These are phyloP conservation scores for Irineochytrium annulatum DNA, from an alignment of 192 early-diverging fungal genomes.

Conservation along the genomic window DNA sequence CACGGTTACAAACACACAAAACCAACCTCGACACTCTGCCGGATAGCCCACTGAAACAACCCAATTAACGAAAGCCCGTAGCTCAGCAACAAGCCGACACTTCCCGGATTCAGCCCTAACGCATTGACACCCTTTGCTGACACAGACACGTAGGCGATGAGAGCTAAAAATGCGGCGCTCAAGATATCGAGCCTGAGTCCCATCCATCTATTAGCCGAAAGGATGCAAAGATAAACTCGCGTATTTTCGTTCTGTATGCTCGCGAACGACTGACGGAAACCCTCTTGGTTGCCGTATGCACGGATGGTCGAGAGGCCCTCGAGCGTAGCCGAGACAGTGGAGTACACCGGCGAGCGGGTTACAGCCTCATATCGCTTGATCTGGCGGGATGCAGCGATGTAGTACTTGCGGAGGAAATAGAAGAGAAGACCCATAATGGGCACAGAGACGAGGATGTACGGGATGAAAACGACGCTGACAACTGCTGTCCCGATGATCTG, in stretches of 20 bases:
- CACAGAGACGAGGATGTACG: slow-evolving; percentile 52
- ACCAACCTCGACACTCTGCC: slow-evolving; percentile 42
- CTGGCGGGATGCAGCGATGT: slow-evolving; percentile 55
- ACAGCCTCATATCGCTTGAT: slow-evolving; percentile 67
- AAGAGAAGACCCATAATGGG: slow-evolving; percentile 43
- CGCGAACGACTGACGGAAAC: slow-evolving; percentile 52
- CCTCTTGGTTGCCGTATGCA: slow-evolving; percentile 50
- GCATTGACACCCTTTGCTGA: slow-evolving; percentile 33
- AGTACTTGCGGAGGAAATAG: slow-evolving; percentile 43
- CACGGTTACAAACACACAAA: too few relatives aligned
- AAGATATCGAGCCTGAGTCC: slow-evolving; percentile 51
- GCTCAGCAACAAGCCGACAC: slow-evolving; percentile 45
- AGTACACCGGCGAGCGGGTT: slow-evolving; percentile 62
- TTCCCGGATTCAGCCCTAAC: slow-evolving; percentile 40
- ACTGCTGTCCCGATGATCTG: slow-evolving; percentile 55
- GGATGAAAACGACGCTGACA: slow-evolving; percentile 58
- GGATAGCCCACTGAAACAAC: slow-evolving; percentile 41
- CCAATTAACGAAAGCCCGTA: slow-evolving; percentile 56
- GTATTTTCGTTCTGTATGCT: slow-evolving; percentile 57
- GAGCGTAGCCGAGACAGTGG: slow-evolving; percentile 56
- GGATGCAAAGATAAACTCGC: slow-evolving; percentile 50
- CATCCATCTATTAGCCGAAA: slow-evolving; percentile 43
- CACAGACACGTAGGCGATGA: slow-evolving; percentile 45
- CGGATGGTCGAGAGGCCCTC: slow-evolving; percentile 70
- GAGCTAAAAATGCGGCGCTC: slow-evolving; percentile 41